These are phyloP conservation scores for Bassia scoparia DNA, from an alignment of 148 eudicot species.

Conservation along the genomic window DNA sequence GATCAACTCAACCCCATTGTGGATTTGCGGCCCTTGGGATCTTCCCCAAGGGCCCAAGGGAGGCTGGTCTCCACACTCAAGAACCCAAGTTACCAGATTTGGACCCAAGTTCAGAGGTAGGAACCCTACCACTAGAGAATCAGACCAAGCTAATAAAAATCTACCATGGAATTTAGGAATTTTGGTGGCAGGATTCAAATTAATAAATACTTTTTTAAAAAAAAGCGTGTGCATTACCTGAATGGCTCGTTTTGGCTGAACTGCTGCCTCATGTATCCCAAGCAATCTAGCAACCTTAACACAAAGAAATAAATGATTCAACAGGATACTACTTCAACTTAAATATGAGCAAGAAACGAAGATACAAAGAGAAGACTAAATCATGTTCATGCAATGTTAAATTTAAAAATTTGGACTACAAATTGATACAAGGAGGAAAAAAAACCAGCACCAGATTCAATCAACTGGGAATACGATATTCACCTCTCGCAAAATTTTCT, in stretches of 20 bases:
- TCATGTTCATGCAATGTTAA: not conserved
- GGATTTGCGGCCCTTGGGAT: too few species aligned
- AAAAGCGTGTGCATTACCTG: constrained; percentile 42
- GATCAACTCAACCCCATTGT: too few species aligned
- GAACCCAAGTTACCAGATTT: too few species aligned
- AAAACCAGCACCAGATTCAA: constrained; percentile 4
- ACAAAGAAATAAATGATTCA: not conserved
- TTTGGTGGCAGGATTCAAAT: not conserved
- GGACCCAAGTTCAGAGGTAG: too few species aligned
- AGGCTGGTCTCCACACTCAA: too few species aligned
- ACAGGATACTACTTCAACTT: not conserved
- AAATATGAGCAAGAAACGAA: not conserved
- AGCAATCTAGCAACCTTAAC: constrained; percentile 81
- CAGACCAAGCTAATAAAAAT: too few species aligned
- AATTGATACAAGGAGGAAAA: not conserved
- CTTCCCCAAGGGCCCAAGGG: too few species aligned
- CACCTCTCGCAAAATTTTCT: constrained; percentile 91
- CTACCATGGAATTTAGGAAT: not conserved
- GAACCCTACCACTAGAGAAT: too few species aligned
- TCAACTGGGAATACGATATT: constrained; percentile 1
- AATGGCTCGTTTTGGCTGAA: constrained; percentile 90
- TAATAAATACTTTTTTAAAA: too few species aligned
- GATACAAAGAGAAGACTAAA: not conserved
- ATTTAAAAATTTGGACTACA: not conserved
- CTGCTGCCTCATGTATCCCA: constrained; percentile 68